Percentiles rank a stretch among this genome's conserved stretches.
Conservation (phyloP, 176 grass and related monocot species). For the Sorghum bicolor region Sorghum_bicolor_NCBIv3 NC_012873.2:16089001-16089500, state of each 20-base stretch:
- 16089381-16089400: background rate
- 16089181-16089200: conserved; percentile 47
- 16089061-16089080: conserved; percentile 47
- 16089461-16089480: background rate
- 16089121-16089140: conserved; percentile 57
- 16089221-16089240: background rate
- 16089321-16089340: background rate
- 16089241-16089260: background rate
- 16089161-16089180: conserved; percentile 54
- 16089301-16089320: background rate
- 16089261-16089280: conserved; percentile 7
- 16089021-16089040: background rate
- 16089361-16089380: background rate
- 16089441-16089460: background rate
- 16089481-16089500: background rate
- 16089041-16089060: background rate
- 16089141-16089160: conserved; percentile 56
- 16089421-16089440: background rate
- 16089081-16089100: conserved; percentile 61
- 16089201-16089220: conserved; percentile 82
- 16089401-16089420: background rate
- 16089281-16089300: background rate
- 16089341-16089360: background rate
- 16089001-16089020: background rate
- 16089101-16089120: conserved; percentile 65